Base-by-base conservation (phyloP, 2,329 filamentous ascomycete species). In the Dactylonectria macrodidyma region DNA sequence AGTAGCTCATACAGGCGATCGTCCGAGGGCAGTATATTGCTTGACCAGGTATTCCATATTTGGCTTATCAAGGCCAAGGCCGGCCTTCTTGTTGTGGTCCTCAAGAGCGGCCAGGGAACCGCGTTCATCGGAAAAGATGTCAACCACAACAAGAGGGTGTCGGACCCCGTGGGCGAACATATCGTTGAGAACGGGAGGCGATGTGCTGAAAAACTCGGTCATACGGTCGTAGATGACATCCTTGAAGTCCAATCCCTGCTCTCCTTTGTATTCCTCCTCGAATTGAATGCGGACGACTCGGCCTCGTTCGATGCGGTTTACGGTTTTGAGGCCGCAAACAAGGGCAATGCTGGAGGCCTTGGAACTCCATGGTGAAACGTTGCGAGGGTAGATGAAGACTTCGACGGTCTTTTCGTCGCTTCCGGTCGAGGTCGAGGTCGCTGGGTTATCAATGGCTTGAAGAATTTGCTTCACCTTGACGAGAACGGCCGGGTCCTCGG, bases 1-100 rank as follows among this genome's bases (percentile, higher is more conserved):
- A 59, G 54, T 67, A 69, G 66, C 66, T 69, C 77, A 91, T 84
- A 68, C 87, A 80, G 87, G 87, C 57, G 90, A 84, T 58, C 91
- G 85, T 72, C 90, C 89, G 19, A 81, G 77, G 66, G 76, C 74
- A 65, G 77, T 77, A 70, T 80, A 81, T 55, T 78, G 78, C 73
- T 95, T 91, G n/a, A 97, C 93, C 46, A 99, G 87, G 78, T 99
- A 98, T 67, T 97, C 91, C 80, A 98, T 97, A 80, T 99, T 95
- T 9, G 92, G 91, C 65, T 91, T 87, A 79, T 98, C 95, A 66
- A 99, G 88, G 19, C 94, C 95, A 70, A 99, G 87, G 2, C 96
- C 96, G 66, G 94, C 89, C 72, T 91, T 87, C 73, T 90, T 90
- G 83, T 98, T 99, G 76, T 97, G 96, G 52, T 92, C 90, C 77